Conservation (phyloP, 164 flowering plant genomes). For the Magnolia kwangsiensis region DNA sequence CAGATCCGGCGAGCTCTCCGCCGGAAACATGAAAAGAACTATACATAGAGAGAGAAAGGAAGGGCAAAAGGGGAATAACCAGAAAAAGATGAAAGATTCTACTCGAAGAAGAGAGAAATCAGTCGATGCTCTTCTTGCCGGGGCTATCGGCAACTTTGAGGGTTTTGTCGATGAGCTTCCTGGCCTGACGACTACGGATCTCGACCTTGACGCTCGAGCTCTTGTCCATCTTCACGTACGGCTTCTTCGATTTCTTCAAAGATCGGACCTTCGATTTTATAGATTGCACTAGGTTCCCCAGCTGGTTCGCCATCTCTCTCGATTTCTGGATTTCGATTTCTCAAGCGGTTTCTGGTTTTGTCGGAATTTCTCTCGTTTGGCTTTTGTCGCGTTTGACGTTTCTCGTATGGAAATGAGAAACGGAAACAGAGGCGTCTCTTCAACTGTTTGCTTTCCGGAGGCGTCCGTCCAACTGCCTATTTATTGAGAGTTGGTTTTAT, state of each 20-base stretch:
- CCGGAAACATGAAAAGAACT: neutral
- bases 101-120: slow-evolving; percentile 4
- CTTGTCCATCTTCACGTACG: slow-evolving; percentile 85
- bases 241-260: slow-evolving; percentile 65
- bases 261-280: slow-evolving; percentile 77
- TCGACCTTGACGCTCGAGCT: slow-evolving; percentile 81
- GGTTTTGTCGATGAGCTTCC: slow-evolving; percentile 69
- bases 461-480: too few species aligned
- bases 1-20: neutral
- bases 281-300: slow-evolving; percentile 63
- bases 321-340: too few species aligned
- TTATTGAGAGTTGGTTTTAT: too few species aligned
- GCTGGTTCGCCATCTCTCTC: slow-evolving; percentile 47
- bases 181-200: slow-evolving; percentile 76
- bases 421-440: too few species aligned
- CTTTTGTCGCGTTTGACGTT: too few species aligned
- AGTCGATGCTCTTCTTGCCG: slow-evolving; percentile 43
- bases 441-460: too few species aligned
- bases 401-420: too few species aligned
- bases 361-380: too few species aligned
- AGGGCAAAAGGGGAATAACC: too few species aligned
- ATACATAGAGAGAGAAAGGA: neutral
- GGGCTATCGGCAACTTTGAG: slow-evolving; percentile 68
- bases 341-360: too few species aligned
- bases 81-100: neutral